Conservation (phyloP, 371 early-diverging fungal genomes). For the Massospora cicadina region DNA sequence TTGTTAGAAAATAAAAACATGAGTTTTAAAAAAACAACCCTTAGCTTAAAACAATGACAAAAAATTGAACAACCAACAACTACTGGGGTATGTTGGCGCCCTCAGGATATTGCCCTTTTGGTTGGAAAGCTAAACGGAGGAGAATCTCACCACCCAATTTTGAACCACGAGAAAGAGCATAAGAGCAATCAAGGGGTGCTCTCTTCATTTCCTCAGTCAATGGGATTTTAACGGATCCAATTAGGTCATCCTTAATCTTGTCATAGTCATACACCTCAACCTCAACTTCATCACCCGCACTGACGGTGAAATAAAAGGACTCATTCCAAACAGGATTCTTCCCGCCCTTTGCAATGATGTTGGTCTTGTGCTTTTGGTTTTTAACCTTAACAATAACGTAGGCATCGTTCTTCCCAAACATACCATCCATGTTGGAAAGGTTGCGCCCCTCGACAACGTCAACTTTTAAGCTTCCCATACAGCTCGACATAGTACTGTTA, state of each 20-base stretch:
- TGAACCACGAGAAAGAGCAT: background rate
- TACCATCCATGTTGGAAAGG: constrained; percentile 7
- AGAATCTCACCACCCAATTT: constrained; percentile 2
- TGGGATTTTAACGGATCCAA: constrained; percentile 4
- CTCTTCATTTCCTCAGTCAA: background rate
- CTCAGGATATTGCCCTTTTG: no score
- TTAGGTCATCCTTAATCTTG: constrained; percentile 3
- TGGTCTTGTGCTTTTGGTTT: constrained; percentile 5
- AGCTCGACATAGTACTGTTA: background rate
- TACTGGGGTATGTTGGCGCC: no score
- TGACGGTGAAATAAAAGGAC: background rate
- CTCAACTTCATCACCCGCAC: background rate
- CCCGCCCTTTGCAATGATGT: background rate
- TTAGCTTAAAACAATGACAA: no score
- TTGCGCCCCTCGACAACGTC: background rate
- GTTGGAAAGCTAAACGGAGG: background rate
- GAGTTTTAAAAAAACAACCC: no score
- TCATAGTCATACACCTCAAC: constrained; percentile 3
- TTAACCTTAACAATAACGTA: constrained; percentile 3
- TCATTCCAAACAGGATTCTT: background rate
- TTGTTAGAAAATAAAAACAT: no score
- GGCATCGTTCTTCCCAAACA: constrained; percentile 9
- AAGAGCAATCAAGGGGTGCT: background rate
- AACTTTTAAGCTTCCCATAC: background rate
- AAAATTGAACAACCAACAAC: no score